Evolutionary conservation across 192 early-diverging fungal genomes (phyloP).

Genomic region (Phlyctochytrium bullatum): DNA sequence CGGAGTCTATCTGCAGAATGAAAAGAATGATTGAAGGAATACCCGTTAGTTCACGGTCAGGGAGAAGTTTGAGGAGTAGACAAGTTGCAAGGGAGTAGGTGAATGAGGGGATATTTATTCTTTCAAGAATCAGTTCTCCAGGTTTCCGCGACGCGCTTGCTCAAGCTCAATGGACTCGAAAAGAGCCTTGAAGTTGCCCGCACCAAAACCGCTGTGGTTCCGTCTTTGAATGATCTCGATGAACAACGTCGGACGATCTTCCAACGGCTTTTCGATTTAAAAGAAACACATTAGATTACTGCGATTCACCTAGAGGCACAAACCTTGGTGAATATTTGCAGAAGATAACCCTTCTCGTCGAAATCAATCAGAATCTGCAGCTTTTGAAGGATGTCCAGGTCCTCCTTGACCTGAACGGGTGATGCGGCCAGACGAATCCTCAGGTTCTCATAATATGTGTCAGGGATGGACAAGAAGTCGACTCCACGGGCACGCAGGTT

Average conservation of each 20-base stretch:
- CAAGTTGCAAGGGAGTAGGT: too few relatives aligned
- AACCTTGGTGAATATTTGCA: constrained; percentile 80
- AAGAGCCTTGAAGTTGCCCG: constrained; percentile 50
- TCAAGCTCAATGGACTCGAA: constrained; percentile 96
- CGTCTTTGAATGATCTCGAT: constrained; percentile 96
- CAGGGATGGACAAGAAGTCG: constrained; percentile 82
- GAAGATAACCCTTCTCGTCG: constrained; percentile 93
- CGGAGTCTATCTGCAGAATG: too few relatives aligned
- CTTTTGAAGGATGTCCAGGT: constrained; percentile 76
- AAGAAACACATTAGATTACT: constrained; percentile 12
- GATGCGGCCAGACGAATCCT: constrained; percentile 69
- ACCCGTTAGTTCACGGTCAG: too few relatives aligned
- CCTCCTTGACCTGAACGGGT: constrained; percentile 72
- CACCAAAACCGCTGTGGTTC: constrained; percentile 63
- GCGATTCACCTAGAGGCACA: background rate
- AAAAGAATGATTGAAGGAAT: too few relatives aligned
- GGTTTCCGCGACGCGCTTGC: constrained; percentile 81
- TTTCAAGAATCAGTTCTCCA: constrained; percentile 11
- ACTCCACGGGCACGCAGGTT: constrained; percentile 83
- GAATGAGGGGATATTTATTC: too few relatives aligned
- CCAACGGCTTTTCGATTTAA: constrained; percentile 58
- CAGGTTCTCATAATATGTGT: constrained; percentile 85
- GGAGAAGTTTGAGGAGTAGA: too few relatives aligned
- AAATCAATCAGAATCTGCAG: constrained; percentile 93
- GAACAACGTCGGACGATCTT: constrained; percentile 95